Evolutionary conservation across 2,329 filamentous ascomycete species (phyloP).

Genomic region (Epichloe sylvatica): DNA sequence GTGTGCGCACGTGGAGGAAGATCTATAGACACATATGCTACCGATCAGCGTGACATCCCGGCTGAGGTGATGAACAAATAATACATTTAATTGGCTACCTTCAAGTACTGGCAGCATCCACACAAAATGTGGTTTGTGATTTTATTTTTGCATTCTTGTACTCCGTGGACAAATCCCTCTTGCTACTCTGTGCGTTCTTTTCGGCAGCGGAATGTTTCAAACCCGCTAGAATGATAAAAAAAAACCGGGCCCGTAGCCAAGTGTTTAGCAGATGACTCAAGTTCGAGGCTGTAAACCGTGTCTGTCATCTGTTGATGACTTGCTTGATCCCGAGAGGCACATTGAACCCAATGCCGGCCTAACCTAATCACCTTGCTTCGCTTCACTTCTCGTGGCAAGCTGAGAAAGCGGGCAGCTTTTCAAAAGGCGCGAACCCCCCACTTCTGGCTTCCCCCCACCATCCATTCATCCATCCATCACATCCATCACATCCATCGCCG

Average conservation of each 20-base stretch:
- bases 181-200: no score
- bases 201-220: no score
- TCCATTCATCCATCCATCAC: not conserved
- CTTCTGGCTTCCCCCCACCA: not conserved
- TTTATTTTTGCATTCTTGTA: no score
- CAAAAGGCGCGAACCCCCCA: not conserved
- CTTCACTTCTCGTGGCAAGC: not conserved
- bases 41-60: not conserved
- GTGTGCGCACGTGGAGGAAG: not conserved
- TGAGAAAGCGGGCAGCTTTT: not conserved
- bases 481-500: not conserved
- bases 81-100: conserved; percentile 3
- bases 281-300: no score
- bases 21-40: not conserved
- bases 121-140: no score
- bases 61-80: conserved; percentile 2
- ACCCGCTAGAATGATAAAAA: no score
- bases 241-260: no score
- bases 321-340: not conserved
- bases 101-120: not conserved
- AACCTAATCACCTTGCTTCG: not conserved
- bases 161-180: no score
- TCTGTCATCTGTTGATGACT: not conserved
- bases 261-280: no score
- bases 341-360: not conserved